Percentiles rank a stretch among this genome's conserved stretches.
phyloP scores from a whole-genome alignment of 2,329 filamentous ascomycete species.

The Aspergillus felis region DNA sequence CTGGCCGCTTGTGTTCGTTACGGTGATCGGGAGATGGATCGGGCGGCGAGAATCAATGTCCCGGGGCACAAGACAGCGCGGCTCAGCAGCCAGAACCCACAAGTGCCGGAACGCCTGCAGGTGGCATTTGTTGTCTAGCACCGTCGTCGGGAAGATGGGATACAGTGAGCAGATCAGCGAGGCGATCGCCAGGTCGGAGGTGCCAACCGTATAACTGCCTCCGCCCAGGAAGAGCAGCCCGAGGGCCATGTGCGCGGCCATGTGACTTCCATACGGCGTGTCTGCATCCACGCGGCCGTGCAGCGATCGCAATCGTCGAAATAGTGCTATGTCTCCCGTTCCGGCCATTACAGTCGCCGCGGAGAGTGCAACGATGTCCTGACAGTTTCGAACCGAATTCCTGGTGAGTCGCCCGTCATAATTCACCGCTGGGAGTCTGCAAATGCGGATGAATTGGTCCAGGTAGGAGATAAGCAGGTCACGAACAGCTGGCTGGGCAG shows the following conservation, averaged over 20 bases:
- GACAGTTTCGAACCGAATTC: slow-evolving; percentile 82
- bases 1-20: slow-evolving; percentile 53
- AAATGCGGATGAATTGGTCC: slow-evolving; percentile 79
- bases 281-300: slow-evolving; percentile 82
- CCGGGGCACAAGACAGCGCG: slow-evolving; percentile 80
- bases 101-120: slow-evolving; percentile 95
- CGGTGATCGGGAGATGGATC: slow-evolving; percentile 66
- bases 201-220: slow-evolving; percentile 87
- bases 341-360: slow-evolving; percentile 91
- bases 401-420: slow-evolving; percentile 84
- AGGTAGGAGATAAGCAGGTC: slow-evolving; percentile 81
- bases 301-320: slow-evolving; percentile 78
- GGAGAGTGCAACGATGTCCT: slow-evolving; percentile 79
- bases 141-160: slow-evolving; percentile 80
- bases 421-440: slow-evolving; percentile 56
- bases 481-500: slow-evolving; percentile 64
- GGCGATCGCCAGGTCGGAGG: slow-evolving; percentile 80
- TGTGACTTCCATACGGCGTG: slow-evolving; percentile 86
- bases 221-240: slow-evolving; percentile 88
- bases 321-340: slow-evolving; percentile 80
- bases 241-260: slow-evolving; percentile 88
- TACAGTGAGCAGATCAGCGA: slow-evolving; percentile 89
- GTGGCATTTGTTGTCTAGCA: slow-evolving; percentile 92
- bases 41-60: slow-evolving; percentile 82
- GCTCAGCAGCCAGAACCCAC: slow-evolving; percentile 90